phyloP scores from a whole-genome alignment of 495 filamentous ascomycete genomes.

The Ramalina intermedia region DNA sequence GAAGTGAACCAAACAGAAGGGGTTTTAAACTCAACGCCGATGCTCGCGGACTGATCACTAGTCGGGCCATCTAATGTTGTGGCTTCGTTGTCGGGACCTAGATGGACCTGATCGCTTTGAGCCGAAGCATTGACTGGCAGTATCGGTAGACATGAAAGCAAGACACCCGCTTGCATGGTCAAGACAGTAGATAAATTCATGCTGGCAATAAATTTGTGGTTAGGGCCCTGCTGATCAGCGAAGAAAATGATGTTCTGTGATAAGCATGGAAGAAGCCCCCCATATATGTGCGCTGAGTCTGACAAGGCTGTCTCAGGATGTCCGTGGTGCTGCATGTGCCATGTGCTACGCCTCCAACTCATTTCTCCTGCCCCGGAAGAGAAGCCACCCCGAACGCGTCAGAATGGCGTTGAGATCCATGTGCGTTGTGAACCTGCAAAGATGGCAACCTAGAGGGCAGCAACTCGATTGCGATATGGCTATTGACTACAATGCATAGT shows the following conservation, averaged over 20 bases:
- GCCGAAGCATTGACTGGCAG: background rate
- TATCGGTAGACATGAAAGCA: background rate
- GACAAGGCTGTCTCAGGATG: no score
- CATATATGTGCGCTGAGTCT: no score
- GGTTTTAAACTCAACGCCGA: conserved; percentile 15
- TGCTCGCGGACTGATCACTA: conserved; percentile 9
- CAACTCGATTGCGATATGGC: no score
- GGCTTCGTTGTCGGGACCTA: background rate
- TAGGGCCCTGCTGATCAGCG: background rate
- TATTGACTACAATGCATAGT: no score
- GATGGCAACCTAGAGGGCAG: no score
- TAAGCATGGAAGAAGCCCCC: no score
- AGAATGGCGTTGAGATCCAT: no score
- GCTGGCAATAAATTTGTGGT: background rate
- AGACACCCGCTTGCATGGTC: background rate
- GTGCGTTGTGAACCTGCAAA: no score
- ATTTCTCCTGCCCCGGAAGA: no score
- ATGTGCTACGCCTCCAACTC: no score
- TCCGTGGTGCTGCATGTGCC: no score
- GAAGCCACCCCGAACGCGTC: no score
- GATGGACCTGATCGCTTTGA: background rate
- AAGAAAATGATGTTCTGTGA: background rate
- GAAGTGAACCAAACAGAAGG: background rate
- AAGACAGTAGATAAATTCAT: background rate
- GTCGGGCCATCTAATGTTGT: conserved; percentile 9